A percentile compares a stretch with the other conserved stretches of the same genome.
Evolutionary conservation across 768 basidiomycete species (phyloP).

Genomic region (Trametes elegans): DNA sequence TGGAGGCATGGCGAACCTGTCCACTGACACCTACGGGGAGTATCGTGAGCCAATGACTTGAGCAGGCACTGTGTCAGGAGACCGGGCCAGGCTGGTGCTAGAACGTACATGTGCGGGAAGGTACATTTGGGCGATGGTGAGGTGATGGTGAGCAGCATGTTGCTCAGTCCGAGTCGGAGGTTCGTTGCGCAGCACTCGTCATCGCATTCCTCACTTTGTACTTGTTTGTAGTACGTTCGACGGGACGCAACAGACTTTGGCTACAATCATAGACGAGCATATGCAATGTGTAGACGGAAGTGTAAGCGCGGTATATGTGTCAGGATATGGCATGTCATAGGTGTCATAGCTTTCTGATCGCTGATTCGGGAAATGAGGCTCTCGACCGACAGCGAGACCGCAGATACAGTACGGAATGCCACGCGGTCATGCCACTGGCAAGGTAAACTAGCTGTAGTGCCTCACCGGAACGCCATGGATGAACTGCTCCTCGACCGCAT

Average conservation of each 20-base stretch:
- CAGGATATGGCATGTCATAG: too few species aligned
- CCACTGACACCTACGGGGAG: background rate
- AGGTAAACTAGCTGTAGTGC: slow-evolving; percentile 32
- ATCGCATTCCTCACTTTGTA: background rate
- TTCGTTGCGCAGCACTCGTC: background rate
- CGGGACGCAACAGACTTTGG: too few species aligned
- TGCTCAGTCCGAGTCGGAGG: too few species aligned
- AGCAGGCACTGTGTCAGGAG: background rate
- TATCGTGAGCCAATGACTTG: background rate
- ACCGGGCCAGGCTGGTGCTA: background rate
- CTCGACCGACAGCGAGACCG: too few species aligned
- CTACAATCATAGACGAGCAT: too few species aligned
- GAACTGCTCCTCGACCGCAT: slow-evolving; percentile 33
- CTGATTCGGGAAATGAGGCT: too few species aligned
- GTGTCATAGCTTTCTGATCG: too few species aligned
- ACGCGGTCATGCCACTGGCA: background rate
- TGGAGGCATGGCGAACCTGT: slow-evolving; percentile 3
- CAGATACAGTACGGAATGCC: too few species aligned
- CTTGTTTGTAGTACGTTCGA: slow-evolving; percentile 8
- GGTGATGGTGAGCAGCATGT: background rate
- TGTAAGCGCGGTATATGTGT: too few species aligned
- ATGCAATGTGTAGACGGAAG: background rate
- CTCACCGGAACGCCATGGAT: slow-evolving; percentile 33
- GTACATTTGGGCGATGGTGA: background rate
- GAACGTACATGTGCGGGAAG: background rate